phyloP scores from a whole-genome alignment of 202 grass and related monocot genomes.

The Zoysia matrella region DNA sequence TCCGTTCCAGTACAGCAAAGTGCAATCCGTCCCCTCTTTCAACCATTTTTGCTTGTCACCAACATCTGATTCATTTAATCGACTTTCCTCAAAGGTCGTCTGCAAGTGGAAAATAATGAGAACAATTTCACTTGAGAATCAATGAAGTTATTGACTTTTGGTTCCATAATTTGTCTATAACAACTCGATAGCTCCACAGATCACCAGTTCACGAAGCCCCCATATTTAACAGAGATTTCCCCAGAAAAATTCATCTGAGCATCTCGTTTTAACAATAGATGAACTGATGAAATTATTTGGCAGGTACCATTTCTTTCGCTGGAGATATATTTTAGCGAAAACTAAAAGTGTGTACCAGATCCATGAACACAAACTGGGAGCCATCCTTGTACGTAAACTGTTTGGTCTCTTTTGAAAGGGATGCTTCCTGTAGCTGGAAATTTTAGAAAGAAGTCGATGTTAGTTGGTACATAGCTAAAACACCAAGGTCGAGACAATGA shows the following conservation, averaged over 20 bases:
- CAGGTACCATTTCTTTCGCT: background rate
- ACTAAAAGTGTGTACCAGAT: constrained; percentile 60
- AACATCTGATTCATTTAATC: constrained; percentile 79
- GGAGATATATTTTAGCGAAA: constrained; percentile 15
- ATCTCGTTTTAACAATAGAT: background rate
- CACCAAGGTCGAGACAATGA: too few species aligned
- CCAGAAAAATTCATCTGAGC: background rate
- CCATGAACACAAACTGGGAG: constrained; percentile 89
- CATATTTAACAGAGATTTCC: background rate
- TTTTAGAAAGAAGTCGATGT: constrained; percentile 1
- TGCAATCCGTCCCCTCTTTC: constrained; percentile 92
- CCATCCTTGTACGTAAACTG: constrained; percentile 99
- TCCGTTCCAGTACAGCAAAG: constrained; percentile 87
- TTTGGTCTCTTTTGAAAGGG: constrained; percentile 87
- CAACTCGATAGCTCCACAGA: background rate
- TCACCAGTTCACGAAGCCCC: background rate
- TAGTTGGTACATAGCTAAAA: too few species aligned
- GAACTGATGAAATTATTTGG: constrained; percentile 4
- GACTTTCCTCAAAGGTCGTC: constrained; percentile 75
- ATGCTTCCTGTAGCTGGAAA: constrained; percentile 78
- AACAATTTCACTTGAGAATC: background rate
- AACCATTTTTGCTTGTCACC: constrained; percentile 85
- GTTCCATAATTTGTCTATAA: background rate
- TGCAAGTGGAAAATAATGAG: constrained; percentile 36
- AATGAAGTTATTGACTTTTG: background rate